Evolutionary conservation across 1,284 basidiomycete genomes (phyloP).

Genomic region (Ceratobasidium sp.): DNA sequence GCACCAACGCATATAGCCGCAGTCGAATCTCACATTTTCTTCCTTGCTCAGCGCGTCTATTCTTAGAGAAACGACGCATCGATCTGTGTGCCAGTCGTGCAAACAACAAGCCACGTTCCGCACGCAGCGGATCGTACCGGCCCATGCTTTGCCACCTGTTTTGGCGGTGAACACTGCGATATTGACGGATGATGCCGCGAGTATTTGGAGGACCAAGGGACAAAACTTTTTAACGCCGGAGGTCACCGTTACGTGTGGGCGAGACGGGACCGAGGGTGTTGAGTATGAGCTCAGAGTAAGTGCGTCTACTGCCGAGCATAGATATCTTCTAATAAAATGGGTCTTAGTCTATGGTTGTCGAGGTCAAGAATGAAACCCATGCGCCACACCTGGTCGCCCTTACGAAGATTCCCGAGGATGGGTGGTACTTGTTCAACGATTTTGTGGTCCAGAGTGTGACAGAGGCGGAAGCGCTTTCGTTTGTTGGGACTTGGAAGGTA

Average conservation of each 20-base stretch:
- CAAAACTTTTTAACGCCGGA: constrained; percentile 62
- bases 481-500: constrained; percentile 91
- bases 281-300: constrained; percentile 76
- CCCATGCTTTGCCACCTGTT: constrained; percentile 76
- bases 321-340: background rate
- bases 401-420: constrained; percentile 59
- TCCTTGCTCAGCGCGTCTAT: constrained; percentile 78
- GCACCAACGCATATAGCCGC: constrained; percentile 11
- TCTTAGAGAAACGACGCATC: constrained; percentile 79
- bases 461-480: constrained; percentile 85
- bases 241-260: constrained; percentile 53
- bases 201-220: constrained; percentile 45
- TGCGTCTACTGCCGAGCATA: constrained; percentile 39
- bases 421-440: constrained; percentile 96
- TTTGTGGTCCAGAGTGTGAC: constrained; percentile 86
- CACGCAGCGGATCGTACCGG: constrained; percentile 70
- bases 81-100: constrained; percentile 84
- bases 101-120: constrained; percentile 76
- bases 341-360: constrained; percentile 78
- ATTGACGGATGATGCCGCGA: constrained; percentile 67
- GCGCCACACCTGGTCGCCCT: constrained; percentile 89
- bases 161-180: constrained; percentile 86
- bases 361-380: constrained; percentile 77
- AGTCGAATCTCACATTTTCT: constrained; percentile 56
- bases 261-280: constrained; percentile 62